These are phyloP conservation scores for Aspergillus tamarii DNA, from an alignment of 2,329 filamentous ascomycete genomes.

Conservation along the genomic window DNA sequence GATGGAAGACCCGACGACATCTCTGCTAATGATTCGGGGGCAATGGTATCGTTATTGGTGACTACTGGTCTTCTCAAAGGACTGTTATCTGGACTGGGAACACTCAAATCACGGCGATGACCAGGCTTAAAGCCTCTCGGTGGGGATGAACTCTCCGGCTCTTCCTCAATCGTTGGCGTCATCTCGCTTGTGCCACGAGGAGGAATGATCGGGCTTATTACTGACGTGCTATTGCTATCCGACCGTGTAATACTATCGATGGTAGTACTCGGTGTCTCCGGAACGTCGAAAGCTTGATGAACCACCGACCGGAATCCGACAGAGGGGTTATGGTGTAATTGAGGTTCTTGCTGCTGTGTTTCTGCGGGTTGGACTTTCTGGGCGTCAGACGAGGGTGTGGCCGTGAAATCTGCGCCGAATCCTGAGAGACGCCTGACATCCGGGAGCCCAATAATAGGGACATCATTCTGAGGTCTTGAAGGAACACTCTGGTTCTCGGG, in stretches of 20 bases:
- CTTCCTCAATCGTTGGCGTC: slow-evolving; percentile 61
- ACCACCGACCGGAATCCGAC: slow-evolving; percentile 63
- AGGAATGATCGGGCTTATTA: slow-evolving; percentile 67
- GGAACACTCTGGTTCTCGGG: neutral
- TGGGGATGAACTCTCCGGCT: slow-evolving; percentile 43
- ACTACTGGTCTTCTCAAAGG: slow-evolving; percentile 63
- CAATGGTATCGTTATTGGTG: slow-evolving; percentile 44
- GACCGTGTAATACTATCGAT: slow-evolving; percentile 60
- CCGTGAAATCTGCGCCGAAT: slow-evolving; percentile 34
- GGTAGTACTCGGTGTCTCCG: slow-evolving; percentile 57
- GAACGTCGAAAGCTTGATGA: slow-evolving; percentile 66
- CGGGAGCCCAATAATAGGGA: slow-evolving; percentile 39
- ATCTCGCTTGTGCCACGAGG: slow-evolving; percentile 42
- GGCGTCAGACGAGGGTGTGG: slow-evolving; percentile 16
- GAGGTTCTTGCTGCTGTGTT: slow-evolving; percentile 21
- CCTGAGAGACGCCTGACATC: slow-evolving; percentile 48
- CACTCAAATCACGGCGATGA: slow-evolving; percentile 61
- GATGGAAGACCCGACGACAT: slow-evolving; percentile 44
- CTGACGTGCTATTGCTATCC: slow-evolving; percentile 64
- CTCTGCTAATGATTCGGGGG: slow-evolving; percentile 50
- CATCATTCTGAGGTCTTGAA: slow-evolving; percentile 10
- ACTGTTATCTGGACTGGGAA: slow-evolving; percentile 62
- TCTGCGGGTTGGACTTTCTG: slow-evolving; percentile 19
- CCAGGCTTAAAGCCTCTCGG: slow-evolving; percentile 52
- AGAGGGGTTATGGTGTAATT: slow-evolving; percentile 57